phyloP scores from a whole-genome alignment of 306 rosid species.

The Cucurbita pepo region DNA sequence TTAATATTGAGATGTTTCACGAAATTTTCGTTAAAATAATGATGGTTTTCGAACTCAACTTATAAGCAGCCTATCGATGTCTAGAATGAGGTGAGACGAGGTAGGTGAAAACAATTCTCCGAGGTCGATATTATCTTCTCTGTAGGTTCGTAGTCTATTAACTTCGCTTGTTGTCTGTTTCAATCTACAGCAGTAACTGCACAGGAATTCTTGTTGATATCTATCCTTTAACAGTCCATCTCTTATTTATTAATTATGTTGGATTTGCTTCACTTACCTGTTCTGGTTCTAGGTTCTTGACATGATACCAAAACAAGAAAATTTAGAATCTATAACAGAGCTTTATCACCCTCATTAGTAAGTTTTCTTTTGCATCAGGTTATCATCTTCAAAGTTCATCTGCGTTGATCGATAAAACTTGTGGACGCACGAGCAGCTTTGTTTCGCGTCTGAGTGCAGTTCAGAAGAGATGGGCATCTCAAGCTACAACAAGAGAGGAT shows the following conservation, averaged over 20 bases:
- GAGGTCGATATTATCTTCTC: background rate
- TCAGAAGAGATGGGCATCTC: conserved; percentile 69
- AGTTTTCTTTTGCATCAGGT: conserved; percentile 28
- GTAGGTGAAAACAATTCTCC: background rate
- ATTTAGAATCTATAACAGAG: background rate
- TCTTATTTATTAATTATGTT: background rate
- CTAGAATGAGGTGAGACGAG: background rate
- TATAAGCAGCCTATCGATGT: background rate
- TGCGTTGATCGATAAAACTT: conserved; percentile 9
- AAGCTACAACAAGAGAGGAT: conserved; percentile 34
- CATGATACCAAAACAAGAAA: background rate
- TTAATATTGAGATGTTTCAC: background rate
- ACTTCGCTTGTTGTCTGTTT: background rate
- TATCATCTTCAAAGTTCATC: conserved; percentile 27
- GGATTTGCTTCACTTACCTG: background rate
- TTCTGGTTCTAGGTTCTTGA: background rate
- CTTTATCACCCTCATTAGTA: background rate
- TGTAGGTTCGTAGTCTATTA: background rate
- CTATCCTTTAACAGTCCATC: background rate
- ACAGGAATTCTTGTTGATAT: background rate
- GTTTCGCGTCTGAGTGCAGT: conserved; percentile 11
- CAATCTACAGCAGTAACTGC: background rate
- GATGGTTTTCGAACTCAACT: background rate
- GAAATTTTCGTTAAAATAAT: too few relatives aligned
- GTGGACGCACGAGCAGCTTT: conserved; percentile 9